These are phyloP conservation scores for Blastobotrys proliferans DNA, from an alignment of 1,139 yeast genomes.

Conservation along the genomic window DNA sequence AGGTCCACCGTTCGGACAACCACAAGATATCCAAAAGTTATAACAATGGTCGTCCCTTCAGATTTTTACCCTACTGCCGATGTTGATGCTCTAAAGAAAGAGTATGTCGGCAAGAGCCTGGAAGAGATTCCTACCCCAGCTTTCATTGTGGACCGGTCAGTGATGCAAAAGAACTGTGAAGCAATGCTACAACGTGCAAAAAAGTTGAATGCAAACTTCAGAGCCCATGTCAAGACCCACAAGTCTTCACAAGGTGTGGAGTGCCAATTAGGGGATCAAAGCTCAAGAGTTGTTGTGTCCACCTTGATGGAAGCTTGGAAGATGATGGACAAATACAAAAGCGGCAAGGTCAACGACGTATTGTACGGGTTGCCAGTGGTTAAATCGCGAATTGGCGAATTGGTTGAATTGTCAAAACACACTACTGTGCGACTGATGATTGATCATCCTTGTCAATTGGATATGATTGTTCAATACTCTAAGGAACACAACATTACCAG, in stretches of 20 bases:
- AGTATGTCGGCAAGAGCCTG: constrained; percentile 32
- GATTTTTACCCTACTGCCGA: constrained; percentile 22
- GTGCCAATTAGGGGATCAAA: constrained; percentile 41
- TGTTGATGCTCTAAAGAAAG: constrained; percentile 23
- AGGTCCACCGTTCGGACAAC: too few species aligned
- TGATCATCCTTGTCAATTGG: constrained; percentile 57
- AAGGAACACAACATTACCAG: constrained; percentile 30
- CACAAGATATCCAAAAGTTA: constrained; percentile 2
- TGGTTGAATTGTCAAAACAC: constrained; percentile 39
- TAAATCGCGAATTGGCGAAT: constrained; percentile 47
- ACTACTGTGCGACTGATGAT: constrained; percentile 47
- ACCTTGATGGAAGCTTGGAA: constrained; percentile 66
- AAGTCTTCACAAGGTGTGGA: constrained; percentile 50
- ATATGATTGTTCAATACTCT: constrained; percentile 41
- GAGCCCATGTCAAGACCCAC: constrained; percentile 77
- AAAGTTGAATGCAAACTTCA: constrained; percentile 48
- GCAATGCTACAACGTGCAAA: constrained; percentile 37
- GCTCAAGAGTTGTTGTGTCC: constrained; percentile 56
- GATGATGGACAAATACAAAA: constrained; percentile 42
- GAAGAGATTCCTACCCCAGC: constrained; percentile 38
- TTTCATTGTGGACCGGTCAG: constrained; percentile 31
- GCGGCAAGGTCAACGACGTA: constrained; percentile 53
- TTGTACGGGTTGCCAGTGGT: constrained; percentile 65
- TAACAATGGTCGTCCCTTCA: constrained; percentile 14
- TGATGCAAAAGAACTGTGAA: constrained; percentile 25